Evolutionary conservation across 441 rosid genomes (phyloP).

Genomic region (Croton setiger): DNA sequence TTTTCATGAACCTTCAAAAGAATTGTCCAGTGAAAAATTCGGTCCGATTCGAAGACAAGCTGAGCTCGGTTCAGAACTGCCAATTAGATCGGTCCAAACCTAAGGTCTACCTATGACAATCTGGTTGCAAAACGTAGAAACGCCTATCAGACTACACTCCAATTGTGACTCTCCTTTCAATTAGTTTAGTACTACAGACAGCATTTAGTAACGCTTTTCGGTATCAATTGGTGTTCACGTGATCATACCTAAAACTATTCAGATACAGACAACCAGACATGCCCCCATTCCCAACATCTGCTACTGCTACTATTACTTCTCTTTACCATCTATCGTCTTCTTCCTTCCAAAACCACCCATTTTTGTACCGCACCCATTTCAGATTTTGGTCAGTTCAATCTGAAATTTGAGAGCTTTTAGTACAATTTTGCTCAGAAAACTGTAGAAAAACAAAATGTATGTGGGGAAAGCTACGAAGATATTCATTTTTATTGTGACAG

Average conservation of each 20-base stretch:
- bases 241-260: not conserved
- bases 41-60: too few relatives aligned
- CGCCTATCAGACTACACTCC: too few relatives aligned
- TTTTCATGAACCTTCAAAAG: too few relatives aligned
- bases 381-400: conserved; percentile 7
- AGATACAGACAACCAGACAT: not conserved
- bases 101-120: too few relatives aligned
- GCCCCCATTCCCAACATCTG: conserved; percentile 6
- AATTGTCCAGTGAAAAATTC: too few relatives aligned
- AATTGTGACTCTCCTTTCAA: too few relatives aligned
- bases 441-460: conserved; percentile 33
- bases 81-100: too few relatives aligned
- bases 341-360: not conserved
- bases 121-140: too few relatives aligned
- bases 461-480: conserved; percentile 96
- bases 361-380: conserved; percentile 4
- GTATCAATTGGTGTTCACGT: conserved; percentile 9
- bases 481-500: conserved; percentile 88
- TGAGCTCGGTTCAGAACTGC: too few relatives aligned
- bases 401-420: conserved; percentile 1
- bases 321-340: not conserved
- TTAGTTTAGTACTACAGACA: not conserved
- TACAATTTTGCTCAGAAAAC: conserved; percentile 1
- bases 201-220: not conserved
- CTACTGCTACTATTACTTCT: not conserved